A percentile compares a stretch with the other conserved stretches of the same genome.
phyloP scores from a whole-genome alignment of 148 eudicot genomes.

The Talinum fruticosum region DNA sequence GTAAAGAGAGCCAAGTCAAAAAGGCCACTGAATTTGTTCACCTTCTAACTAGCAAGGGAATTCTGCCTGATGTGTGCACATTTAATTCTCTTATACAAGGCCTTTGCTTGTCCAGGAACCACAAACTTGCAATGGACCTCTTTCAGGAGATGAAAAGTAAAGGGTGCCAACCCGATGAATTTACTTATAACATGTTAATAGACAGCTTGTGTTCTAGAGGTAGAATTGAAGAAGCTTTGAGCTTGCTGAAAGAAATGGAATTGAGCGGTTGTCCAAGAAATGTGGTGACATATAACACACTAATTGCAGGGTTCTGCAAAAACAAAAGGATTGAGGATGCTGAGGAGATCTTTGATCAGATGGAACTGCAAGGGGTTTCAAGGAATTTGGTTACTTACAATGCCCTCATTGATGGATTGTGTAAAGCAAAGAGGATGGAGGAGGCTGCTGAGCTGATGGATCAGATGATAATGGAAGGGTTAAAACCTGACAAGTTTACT shows the following conservation, averaged over 20 bases:
- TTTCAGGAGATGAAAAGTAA: constrained; percentile 73
- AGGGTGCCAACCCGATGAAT: constrained; percentile 90
- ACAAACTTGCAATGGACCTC: constrained; percentile 56
- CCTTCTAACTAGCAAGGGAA: constrained; percentile 57
- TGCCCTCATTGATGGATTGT: constrained; percentile 82
- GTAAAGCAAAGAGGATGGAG: constrained; percentile 57
- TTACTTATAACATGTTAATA: constrained; percentile 80
- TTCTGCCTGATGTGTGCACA: constrained; percentile 82
- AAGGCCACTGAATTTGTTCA: constrained; percentile 76
- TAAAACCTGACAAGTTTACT: constrained; percentile 85
- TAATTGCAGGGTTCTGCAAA: constrained; percentile 83
- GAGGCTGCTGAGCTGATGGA: constrained; percentile 87
- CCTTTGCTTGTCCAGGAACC: constrained; percentile 64
- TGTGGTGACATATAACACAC: constrained; percentile 70
- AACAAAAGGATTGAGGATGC: constrained; percentile 79
- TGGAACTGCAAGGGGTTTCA: constrained; percentile 88
- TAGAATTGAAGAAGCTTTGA: constrained; percentile 59
- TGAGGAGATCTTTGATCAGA: constrained; percentile 88
- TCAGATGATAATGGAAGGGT: constrained; percentile 94
- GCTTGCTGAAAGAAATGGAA: constrained; percentile 86
- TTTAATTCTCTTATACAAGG: constrained; percentile 94
- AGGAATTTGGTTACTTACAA: constrained; percentile 73
- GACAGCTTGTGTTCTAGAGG: constrained; percentile 72
- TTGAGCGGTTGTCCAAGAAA: constrained; percentile 75
- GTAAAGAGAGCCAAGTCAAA: constrained; percentile 80